Conservation (phyloP, 2,329 filamentous ascomycete genomes). For the Cordyceps cateniannulata region DNA sequence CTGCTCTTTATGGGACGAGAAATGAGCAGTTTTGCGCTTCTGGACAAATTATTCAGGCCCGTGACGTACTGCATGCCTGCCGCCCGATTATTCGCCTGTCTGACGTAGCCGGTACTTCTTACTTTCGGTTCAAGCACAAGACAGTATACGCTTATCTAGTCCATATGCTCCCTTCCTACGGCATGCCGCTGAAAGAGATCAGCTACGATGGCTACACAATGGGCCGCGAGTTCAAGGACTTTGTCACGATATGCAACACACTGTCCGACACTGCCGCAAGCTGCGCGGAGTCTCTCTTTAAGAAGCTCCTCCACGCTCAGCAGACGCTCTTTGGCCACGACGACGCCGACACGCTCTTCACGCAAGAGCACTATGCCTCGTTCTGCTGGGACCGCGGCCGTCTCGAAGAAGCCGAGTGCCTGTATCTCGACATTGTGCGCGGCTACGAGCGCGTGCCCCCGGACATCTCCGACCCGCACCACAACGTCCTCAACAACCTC, state of each 20-base stretch:
- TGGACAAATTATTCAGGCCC: not conserved
- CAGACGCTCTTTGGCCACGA: not conserved
- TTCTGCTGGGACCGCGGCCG: conserved; percentile 1
- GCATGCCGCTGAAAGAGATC: not conserved
- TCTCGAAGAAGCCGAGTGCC: not conserved
- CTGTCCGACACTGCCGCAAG: not conserved
- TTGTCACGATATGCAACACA: not conserved
- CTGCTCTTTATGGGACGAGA: not conserved
- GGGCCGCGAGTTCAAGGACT: not conserved
- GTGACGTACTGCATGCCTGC: not conserved
- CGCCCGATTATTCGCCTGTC: not conserved
- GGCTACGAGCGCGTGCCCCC: not conserved
- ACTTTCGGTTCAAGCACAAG: not conserved
- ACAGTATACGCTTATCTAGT: not conserved
- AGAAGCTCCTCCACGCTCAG: not conserved
- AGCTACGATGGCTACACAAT: conserved; percentile 6
- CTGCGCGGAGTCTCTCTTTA: not conserved
- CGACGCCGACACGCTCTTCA: conserved; percentile 2
- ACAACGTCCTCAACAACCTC: conserved; percentile 2
- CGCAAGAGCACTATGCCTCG: not conserved
- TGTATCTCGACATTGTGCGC: not conserved
- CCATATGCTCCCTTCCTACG: not conserved
- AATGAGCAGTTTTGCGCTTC: not conserved
- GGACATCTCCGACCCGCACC: not conserved
- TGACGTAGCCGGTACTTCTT: not conserved